Conservation (phyloP, 2,329 filamentous ascomycete species). For the Teratosphaeria pseudoeucalypti region DNA sequence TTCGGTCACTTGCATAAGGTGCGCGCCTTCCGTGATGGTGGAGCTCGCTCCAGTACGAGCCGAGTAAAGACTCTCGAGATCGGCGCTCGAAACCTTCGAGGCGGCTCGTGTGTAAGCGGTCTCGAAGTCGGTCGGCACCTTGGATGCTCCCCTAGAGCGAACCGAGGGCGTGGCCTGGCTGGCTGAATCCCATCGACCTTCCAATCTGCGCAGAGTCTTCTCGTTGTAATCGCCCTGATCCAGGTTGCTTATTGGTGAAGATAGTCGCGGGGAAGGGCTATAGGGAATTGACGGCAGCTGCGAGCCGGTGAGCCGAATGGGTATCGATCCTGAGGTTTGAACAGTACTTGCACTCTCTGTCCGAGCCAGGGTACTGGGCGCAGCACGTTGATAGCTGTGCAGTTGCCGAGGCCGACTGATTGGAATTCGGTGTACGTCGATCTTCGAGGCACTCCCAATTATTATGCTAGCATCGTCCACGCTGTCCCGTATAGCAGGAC, state of each 20-base stretch:
- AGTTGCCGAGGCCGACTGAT: constrained; percentile 6
- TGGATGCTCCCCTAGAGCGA: neutral
- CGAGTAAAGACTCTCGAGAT: constrained; percentile 1
- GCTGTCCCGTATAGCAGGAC: constrained; percentile 4
- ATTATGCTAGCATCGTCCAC: constrained; percentile 2
- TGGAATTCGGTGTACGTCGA: constrained; percentile 2
- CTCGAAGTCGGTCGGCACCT: neutral
- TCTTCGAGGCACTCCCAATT: neutral
- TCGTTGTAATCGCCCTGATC: constrained; percentile 1
- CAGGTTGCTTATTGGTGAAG: neutral
- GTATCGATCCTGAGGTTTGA: constrained; percentile 19
- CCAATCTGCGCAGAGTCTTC: constrained; percentile 7
- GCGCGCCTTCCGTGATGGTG: constrained; percentile 10
- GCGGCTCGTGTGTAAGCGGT: neutral
- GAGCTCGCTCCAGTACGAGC: constrained; percentile 6
- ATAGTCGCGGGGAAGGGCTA: neutral
- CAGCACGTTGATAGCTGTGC: constrained; percentile 4
- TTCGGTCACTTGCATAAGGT: constrained; percentile 37
- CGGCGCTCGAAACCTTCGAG: neutral
- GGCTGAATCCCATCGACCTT: constrained; percentile 1
- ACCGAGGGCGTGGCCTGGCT: neutral
- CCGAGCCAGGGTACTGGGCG: constrained; percentile 4
- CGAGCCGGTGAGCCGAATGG: constrained; percentile 14
- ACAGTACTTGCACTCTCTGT: constrained; percentile 6
- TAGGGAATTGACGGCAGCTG: constrained; percentile 4